Conservation (phyloP, 2,329 filamentous ascomycete genomes). For the Sclerotinia borealis region DNA sequence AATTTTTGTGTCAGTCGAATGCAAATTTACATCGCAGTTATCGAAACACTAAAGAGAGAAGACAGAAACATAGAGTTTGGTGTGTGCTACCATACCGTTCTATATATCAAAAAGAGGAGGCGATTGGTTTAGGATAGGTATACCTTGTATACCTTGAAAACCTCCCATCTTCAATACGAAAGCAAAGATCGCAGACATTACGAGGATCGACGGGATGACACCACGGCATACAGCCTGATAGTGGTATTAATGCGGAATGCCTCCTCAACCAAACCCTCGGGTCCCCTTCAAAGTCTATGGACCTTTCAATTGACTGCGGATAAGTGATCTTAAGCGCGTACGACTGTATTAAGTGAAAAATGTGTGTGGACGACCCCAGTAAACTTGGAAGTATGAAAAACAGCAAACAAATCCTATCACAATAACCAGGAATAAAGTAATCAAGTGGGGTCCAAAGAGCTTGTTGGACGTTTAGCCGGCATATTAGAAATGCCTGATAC, state of each 20-base stretch:
- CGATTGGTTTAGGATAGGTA: background rate
- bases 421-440: background rate
- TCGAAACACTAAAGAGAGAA: background rate
- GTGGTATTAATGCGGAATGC: background rate
- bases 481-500: too few species aligned
- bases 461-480: background rate
- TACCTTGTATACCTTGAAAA: background rate
- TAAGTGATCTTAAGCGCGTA: background rate
- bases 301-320: background rate
- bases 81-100: background rate
- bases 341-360: background rate
- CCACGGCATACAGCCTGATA: background rate
- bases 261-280: conserved; percentile 8
- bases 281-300: background rate
- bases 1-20: background rate
- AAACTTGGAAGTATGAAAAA: background rate
- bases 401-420: background rate
- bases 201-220: background rate
- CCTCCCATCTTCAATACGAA: background rate
- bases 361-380: background rate
- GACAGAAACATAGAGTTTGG: background rate
- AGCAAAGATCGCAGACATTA: background rate
- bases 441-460: background rate
- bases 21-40: background rate
- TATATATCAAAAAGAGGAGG: background rate